Conservation (phyloP, 805 yeast genomes). For the Nakazawaea holstii region DNA sequence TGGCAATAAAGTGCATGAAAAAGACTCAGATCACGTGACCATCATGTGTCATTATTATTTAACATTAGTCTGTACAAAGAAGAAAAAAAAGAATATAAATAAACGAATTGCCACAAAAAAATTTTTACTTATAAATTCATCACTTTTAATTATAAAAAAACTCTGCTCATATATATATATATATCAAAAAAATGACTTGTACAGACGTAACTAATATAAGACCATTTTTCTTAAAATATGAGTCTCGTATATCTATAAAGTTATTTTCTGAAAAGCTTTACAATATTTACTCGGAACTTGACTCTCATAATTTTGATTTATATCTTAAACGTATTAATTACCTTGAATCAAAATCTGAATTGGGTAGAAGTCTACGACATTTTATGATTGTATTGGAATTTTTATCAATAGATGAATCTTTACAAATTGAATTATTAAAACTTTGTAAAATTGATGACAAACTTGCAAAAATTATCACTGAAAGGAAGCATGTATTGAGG, state of each 20-base stretch:
- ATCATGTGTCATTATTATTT: no score
- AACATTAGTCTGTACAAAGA: no score
- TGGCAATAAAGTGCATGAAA: no score
- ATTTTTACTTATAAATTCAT: no score
- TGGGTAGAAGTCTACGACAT: background rate
- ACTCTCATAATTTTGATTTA: background rate
- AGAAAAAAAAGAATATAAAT: no score
- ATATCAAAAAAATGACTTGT: background rate
- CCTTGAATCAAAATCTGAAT: background rate
- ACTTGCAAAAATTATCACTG: background rate
- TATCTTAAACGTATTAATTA: background rate
- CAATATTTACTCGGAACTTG: background rate
- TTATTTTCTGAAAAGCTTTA: background rate
- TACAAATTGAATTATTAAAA: background rate
- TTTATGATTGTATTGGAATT: background rate
- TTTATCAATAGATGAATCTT: background rate
- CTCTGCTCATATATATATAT: no score
- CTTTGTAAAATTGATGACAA: background rate
- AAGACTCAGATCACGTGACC: no score
- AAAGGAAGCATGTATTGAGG: background rate
- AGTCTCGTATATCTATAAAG: background rate
- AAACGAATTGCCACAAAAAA: no score
- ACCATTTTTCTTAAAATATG: constrained; percentile 5
- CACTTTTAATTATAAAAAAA: background rate
- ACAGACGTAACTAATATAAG: background rate